These are phyloP conservation scores for Volvox carteri DNA, from an alignment of 163 green algal species.

Conservation along the genomic window DNA sequence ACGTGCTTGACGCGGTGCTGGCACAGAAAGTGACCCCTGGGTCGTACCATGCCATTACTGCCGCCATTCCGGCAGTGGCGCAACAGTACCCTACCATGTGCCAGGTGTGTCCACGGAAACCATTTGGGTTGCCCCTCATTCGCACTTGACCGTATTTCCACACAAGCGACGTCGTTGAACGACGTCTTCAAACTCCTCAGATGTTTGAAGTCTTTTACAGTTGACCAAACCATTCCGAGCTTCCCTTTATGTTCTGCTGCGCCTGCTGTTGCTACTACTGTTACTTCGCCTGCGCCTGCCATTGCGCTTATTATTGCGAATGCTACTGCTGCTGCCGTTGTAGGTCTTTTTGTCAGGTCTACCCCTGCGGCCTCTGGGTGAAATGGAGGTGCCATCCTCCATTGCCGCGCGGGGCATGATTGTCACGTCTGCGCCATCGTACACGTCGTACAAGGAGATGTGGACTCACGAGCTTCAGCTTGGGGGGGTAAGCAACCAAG, in stretches of 20 bases:
- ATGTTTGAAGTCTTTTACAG: too few species aligned
- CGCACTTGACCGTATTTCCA: too few species aligned
- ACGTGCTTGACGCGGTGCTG: constrained; percentile 65
- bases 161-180: too few species aligned
- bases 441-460: constrained; percentile 66
- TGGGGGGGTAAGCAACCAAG: constrained; percentile 31
- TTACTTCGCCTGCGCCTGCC: too few species aligned
- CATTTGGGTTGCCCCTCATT: too few species aligned
- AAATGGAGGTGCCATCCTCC: constrained; percentile 63
- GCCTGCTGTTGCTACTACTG: too few species aligned
- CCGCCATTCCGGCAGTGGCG: constrained; percentile 56
- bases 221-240: too few species aligned
- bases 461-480: constrained; percentile 53
- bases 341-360: constrained; percentile 58
- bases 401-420: constrained; percentile 49
- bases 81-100: constrained; percentile 66
- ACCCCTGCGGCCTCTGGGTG: constrained; percentile 56
- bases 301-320: too few species aligned
- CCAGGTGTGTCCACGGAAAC: constrained; percentile 41
- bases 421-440: constrained; percentile 55
- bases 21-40: constrained; percentile 64
- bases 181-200: too few species aligned
- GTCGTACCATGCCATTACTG: constrained; percentile 64
- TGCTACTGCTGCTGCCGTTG: too few species aligned
- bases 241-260: too few species aligned